Percentiles rank a stretch among this genome's conserved stretches.
These are phyloP conservation scores for Diaporthe sp. DNA, from an alignment of 2,329 filamentous ascomycete genomes.

Conservation along the genomic window DNA sequence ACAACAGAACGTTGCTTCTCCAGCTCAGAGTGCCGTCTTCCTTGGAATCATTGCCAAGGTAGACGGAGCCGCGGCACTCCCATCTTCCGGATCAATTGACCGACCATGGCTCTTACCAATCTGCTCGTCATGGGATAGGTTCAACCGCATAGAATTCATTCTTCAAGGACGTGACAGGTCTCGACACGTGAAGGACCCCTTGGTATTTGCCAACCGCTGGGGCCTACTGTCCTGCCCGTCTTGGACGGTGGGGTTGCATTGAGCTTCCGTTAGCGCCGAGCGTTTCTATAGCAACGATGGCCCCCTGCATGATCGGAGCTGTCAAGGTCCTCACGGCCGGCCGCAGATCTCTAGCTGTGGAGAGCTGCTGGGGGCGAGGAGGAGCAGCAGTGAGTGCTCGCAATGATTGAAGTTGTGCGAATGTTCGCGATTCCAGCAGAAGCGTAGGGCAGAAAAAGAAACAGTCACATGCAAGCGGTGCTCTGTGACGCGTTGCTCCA, in stretches of 20 bases:
- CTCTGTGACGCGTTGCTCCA: slow-evolving; percentile 13
- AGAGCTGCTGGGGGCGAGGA: not conserved
- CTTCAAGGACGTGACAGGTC: not conserved
- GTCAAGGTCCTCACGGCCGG: slow-evolving; percentile 20
- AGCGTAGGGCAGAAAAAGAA: not conserved
- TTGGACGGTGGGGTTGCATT: slow-evolving; percentile 35
- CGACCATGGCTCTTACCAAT: not conserved
- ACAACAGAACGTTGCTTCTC: not conserved
- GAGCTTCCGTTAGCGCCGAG: slow-evolving; percentile 19
- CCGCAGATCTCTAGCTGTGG: slow-evolving; percentile 41
- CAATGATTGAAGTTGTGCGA: not conserved
- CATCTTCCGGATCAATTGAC: not conserved
- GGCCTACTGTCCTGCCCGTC: slow-evolving; percentile 11
- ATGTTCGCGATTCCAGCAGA: not conserved
- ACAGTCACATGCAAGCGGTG: slow-evolving; percentile 8
- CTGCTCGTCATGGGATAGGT: not conserved
- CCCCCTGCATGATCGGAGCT: slow-evolving; percentile 32
- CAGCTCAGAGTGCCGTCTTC: not conserved
- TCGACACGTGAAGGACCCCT: slow-evolving; percentile 24
- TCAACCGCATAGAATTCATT: not conserved
- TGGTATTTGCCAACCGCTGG: slow-evolving; percentile 19
- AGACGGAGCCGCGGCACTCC: too few relatives aligned
- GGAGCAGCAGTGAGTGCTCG: not conserved
- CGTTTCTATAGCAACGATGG: slow-evolving; percentile 40
- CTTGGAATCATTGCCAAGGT: not conserved